These are phyloP conservation scores for Phlebiopsis flavidoalba DNA, from an alignment of 768 basidiomycete genomes.

Conservation along the genomic window DNA sequence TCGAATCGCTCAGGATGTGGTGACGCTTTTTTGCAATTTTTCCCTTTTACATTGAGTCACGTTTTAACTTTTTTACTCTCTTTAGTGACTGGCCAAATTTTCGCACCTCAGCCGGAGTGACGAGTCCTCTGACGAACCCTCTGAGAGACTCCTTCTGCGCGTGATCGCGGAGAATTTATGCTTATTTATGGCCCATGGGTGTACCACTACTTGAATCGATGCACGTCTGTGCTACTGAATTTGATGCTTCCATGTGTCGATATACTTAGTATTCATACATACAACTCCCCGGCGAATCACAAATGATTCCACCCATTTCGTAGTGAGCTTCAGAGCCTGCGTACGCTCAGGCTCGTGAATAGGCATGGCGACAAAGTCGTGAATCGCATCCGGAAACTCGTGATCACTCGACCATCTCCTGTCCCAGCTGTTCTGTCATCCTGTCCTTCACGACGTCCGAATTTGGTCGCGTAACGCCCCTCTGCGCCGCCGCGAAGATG, in stretches of 20 bases:
- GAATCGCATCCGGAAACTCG: constrained; percentile 26
- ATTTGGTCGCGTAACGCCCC: constrained; percentile 33
- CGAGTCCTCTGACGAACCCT: too few relatives aligned
- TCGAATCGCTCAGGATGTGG: constrained; percentile 61
- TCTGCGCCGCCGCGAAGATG: constrained; percentile 28
- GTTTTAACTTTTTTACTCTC: too few relatives aligned
- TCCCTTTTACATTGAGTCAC: too few relatives aligned
- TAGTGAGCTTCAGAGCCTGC: constrained; percentile 14
- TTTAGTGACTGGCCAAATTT: too few relatives aligned
- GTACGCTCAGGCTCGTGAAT: constrained; percentile 24
- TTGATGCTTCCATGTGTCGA: too few relatives aligned
- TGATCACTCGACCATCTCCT: constrained; percentile 22
- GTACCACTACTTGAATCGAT: too few relatives aligned
- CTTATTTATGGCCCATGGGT: too few relatives aligned
- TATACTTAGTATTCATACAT: too few relatives aligned
- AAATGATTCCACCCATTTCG: constrained; percentile 11
- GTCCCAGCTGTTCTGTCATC: constrained; percentile 29
- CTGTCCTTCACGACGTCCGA: constrained; percentile 18
- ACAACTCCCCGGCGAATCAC: neutral
- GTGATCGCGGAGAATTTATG: too few relatives aligned
- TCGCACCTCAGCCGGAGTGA: too few relatives aligned
- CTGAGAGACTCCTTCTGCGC: too few relatives aligned
- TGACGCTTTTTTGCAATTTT: constrained; percentile 47
- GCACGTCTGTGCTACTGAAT: neutral
- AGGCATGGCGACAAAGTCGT: constrained; percentile 21